Percentiles rank a stretch among this genome's conserved stretches.
Evolutionary conservation across 768 basidiomycete genomes (phyloP).

Genomic region (Panellus pusillus): DNA sequence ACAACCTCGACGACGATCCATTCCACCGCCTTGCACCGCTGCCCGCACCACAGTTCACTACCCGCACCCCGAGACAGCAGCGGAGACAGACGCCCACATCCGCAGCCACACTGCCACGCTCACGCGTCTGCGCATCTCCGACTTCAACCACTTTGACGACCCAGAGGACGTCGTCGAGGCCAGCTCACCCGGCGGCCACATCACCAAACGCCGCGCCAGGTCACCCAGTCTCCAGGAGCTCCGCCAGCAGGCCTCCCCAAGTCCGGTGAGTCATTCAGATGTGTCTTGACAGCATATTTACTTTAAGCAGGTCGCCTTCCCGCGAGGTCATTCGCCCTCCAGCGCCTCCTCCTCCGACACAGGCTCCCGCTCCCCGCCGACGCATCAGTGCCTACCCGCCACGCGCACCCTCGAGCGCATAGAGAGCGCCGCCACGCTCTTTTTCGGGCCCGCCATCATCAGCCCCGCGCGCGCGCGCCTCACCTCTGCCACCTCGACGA

Average conservation of each 20-base stretch:
- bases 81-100: constrained; percentile 32
- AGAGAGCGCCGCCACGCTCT: constrained; percentile 62
- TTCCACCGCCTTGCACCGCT: constrained; percentile 38
- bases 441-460: constrained; percentile 62
- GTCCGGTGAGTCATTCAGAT: constrained; percentile 38
- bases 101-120: constrained; percentile 31
- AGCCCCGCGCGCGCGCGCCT: constrained; percentile 33
- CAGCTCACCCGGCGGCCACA: constrained; percentile 75
- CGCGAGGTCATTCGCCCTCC: constrained; percentile 36
- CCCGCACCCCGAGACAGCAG: constrained; percentile 33
- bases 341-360: constrained; percentile 47
- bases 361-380: constrained; percentile 56
- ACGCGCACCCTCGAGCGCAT: constrained; percentile 49
- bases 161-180: constrained; percentile 63
- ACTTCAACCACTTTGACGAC: constrained; percentile 39
- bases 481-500: constrained; percentile 28
- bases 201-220: constrained; percentile 72
- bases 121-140: constrained; percentile 49
- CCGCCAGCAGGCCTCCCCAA: constrained; percentile 47
- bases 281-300: not conserved
- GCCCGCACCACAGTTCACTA: constrained; percentile 33
- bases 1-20: constrained; percentile 37
- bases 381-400: constrained; percentile 42
- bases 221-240: constrained; percentile 71
- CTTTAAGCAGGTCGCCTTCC: constrained; percentile 33